A percentile compares a stretch with the other conserved stretches of the same genome.
phyloP scores from a whole-genome alignment of 2,329 filamentous ascomycete species.

The Fusarium sp. region DNA sequence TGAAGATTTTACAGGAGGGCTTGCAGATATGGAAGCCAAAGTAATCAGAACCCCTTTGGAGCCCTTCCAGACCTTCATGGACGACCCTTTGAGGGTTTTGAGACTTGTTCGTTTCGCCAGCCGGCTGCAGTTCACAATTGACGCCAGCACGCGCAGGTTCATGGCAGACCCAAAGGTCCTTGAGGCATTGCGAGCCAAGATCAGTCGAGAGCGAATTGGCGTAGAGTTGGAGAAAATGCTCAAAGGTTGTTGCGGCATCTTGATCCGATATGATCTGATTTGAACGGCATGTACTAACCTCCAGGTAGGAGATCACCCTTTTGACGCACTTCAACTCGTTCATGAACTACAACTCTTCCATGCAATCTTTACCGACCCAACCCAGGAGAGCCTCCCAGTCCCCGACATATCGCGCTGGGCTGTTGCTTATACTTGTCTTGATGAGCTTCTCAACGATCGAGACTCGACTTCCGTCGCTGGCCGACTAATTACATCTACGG shows the following conservation, averaged over 20 bases:
- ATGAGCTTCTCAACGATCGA: slow-evolving; percentile 56
- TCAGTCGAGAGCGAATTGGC: slow-evolving; percentile 89
- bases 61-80: slow-evolving; percentile 90
- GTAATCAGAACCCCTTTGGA: slow-evolving; percentile 87
- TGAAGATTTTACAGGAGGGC: slow-evolving; percentile 86
- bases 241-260: slow-evolving; percentile 59
- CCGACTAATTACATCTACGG: slow-evolving; percentile 67
- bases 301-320: slow-evolving; percentile 64
- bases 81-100: slow-evolving; percentile 89
- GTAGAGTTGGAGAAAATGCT: slow-evolving; percentile 93
- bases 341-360: slow-evolving; percentile 73
- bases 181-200: slow-evolving; percentile 82
- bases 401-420: slow-evolving; percentile 71
- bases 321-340: slow-evolving; percentile 70
- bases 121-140: slow-evolving; percentile 81
- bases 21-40: slow-evolving; percentile 75
- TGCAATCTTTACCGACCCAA: slow-evolving; percentile 78
- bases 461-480: slow-evolving; percentile 59
- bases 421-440: slow-evolving; percentile 70
- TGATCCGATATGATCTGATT: neutral
- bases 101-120: slow-evolving; percentile 91
- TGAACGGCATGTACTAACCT: neutral
- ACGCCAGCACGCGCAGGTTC: slow-evolving; percentile 70
- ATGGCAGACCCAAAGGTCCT: slow-evolving; percentile 87
- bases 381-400: slow-evolving; percentile 56